These are phyloP conservation scores for Kodamaea kaohsiungensis DNA, from an alignment of 805 yeast species.

Conservation along the genomic window DNA sequence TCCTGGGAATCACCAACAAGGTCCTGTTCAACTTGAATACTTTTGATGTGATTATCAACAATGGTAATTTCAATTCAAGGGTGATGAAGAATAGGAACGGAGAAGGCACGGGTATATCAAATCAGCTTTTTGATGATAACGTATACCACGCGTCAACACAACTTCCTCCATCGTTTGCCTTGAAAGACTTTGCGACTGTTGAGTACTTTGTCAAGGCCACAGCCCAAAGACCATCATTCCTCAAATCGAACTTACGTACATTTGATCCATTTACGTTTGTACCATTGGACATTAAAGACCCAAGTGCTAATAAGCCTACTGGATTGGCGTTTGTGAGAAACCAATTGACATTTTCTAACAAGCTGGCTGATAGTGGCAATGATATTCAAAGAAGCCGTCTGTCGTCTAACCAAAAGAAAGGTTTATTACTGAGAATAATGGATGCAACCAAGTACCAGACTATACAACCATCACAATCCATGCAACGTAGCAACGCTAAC, in stretches of 20 bases:
- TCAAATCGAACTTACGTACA: slow-evolving; percentile 48
- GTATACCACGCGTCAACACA: slow-evolving; percentile 17
- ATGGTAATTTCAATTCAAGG: slow-evolving; percentile 29
- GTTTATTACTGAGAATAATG: slow-evolving; percentile 32
- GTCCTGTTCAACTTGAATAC: slow-evolving; percentile 30
- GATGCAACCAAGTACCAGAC: slow-evolving; percentile 7
- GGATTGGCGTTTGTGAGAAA: slow-evolving; percentile 47
- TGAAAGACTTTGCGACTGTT: slow-evolving; percentile 39
- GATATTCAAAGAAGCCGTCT: not conserved
- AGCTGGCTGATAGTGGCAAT: slow-evolving; percentile 41
- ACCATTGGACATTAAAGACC: slow-evolving; percentile 45
- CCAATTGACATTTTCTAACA: slow-evolving; percentile 36
- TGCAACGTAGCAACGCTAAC: slow-evolving; percentile 8
- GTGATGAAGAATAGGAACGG: not conserved
- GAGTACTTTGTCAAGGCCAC: slow-evolving; percentile 63
- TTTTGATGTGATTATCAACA: slow-evolving; percentile 22
- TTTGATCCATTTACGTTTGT: slow-evolving; percentile 53
- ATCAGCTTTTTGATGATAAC: slow-evolving; percentile 13
- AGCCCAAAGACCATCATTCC: slow-evolving; percentile 51
- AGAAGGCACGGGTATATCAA: not conserved
- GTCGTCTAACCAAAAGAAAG: slow-evolving; percentile 18
- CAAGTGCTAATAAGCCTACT: not conserved
- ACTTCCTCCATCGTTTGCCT: slow-evolving; percentile 37
- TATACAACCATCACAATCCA: slow-evolving; percentile 8
- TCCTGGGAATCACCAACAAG: slow-evolving; percentile 35